Percentiles rank a stretch among this genome's conserved stretches.
These are phyloP conservation scores for Candida andamanensis DNA, from an alignment of 805 yeast species.

Conservation along the genomic window DNA sequence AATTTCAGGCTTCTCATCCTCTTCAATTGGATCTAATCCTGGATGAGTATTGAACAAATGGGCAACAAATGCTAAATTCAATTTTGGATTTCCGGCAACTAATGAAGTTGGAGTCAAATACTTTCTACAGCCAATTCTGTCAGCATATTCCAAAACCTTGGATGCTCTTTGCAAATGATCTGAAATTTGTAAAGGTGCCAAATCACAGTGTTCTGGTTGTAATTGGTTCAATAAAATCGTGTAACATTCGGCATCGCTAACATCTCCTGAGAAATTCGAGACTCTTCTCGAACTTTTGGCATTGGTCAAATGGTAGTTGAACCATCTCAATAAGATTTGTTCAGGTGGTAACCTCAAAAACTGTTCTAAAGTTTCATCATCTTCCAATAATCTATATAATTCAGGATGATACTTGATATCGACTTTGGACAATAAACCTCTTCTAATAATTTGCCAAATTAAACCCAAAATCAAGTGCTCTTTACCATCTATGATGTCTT, in stretches of 20 bases:
- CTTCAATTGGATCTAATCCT: conserved; percentile 93
- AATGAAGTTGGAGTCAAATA: conserved; percentile 90
- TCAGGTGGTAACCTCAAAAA: conserved; percentile 96
- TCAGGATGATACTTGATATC: conserved; percentile 97
- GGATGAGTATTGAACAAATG: conserved; percentile 95
- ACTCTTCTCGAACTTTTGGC: conserved; percentile 89
- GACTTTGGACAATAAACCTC: conserved; percentile 90
- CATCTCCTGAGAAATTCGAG: conserved; percentile 78
- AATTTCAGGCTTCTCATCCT: conserved; percentile 83
- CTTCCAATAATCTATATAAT: conserved; percentile 87
- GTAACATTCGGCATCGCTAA: conserved; percentile 92
- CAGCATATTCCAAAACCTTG: conserved; percentile 80
- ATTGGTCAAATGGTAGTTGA: conserved; percentile 90
- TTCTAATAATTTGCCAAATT: conserved; percentile 95
- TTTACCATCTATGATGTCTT: conserved; percentile 90
- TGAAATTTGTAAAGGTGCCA: conserved; percentile 70
- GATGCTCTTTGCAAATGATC: conserved; percentile 83
- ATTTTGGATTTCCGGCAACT: conserved; percentile 93
- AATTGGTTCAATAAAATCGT: conserved; percentile 85
- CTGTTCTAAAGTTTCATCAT: conserved; percentile 95
- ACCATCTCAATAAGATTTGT: conserved; percentile 94
- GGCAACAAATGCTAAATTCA: conserved; percentile 96
- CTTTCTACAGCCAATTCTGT: conserved; percentile 85
- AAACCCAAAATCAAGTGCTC: conserved; percentile 88
- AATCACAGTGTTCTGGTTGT: conserved; percentile 77